Evolutionary conservation across 495 filamentous ascomycete species (phyloP).

Genomic region (Talaromyces trachyspermus): DNA sequence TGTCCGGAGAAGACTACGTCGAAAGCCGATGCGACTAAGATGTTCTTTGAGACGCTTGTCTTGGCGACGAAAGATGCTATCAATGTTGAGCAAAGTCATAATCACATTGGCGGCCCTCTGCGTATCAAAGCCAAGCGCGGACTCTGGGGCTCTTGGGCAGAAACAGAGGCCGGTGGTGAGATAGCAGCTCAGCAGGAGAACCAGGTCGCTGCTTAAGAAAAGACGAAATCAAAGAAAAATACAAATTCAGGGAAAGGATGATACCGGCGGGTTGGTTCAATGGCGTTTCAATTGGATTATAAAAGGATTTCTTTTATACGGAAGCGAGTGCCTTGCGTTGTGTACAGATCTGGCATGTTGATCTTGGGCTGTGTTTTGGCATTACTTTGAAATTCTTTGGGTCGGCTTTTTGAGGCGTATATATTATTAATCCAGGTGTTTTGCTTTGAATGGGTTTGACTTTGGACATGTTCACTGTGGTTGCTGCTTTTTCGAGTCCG

Average conservation of each 20-base stretch:
- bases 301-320: background rate
- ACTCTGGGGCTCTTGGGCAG: conserved; percentile 94
- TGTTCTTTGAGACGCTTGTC: conserved; percentile 97
- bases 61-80: conserved; percentile 96
- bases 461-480: conserved; percentile 2
- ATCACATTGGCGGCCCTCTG: conserved; percentile 66
- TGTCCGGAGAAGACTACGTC: conserved; percentile 71
- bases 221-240: background rate
- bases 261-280: conserved; percentile 1
- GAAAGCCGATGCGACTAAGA: conserved; percentile 88
- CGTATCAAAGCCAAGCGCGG: conserved; percentile 79
- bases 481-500: too few relatives aligned
- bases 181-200: conserved; percentile 21
- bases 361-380: conserved; percentile 12
- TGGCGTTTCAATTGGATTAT: conserved; percentile 3
- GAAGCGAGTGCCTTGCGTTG: conserved; percentile 11
- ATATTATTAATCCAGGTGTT: conserved; percentile 12
- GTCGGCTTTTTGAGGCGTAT: conserved; percentile 7
- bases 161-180: conserved; percentile 63
- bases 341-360: conserved; percentile 24
- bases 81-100: conserved; percentile 84
- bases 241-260: background rate
- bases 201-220: conserved; percentile 1
- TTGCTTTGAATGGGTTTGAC: conserved; percentile 10
- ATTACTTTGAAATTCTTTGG: conserved; percentile 20